phyloP scores from a whole-genome alignment of 257 asterid species.

The Nicotiana tomentosiformis region DNA sequence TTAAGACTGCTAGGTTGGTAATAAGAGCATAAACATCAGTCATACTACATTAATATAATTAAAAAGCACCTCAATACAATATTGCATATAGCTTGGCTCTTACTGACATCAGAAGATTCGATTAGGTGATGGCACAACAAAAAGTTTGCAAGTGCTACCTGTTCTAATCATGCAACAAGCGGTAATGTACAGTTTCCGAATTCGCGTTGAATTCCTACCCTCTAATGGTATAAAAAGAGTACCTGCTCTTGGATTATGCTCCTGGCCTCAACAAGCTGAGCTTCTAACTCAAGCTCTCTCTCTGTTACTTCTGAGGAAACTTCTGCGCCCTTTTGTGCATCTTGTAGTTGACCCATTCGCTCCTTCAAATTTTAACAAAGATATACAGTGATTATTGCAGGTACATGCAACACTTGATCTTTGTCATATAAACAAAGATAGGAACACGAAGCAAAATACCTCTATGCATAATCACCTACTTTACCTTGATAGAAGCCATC shows the following conservation, averaged over 20 bases:
- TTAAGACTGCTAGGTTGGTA: conserved; percentile 1
- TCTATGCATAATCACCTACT: not conserved
- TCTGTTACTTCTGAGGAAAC: conserved; percentile 85
- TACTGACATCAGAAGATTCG: not conserved
- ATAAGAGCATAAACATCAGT: not conserved
- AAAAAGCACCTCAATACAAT: not conserved
- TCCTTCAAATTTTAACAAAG: conserved; percentile 48
- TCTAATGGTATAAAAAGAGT: conserved; percentile 3
- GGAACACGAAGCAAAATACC: not conserved
- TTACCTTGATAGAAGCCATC: conserved; percentile 83
- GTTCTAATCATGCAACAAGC: not conserved
- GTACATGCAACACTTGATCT: not conserved
- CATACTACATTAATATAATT: not conserved
- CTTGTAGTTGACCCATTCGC: conserved; percentile 93
- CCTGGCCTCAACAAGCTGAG: conserved; percentile 99
- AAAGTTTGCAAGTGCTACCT: not conserved
- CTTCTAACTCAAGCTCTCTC: conserved; percentile 98
- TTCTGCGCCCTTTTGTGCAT: conserved; percentile 77
- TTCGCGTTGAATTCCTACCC: not conserved
- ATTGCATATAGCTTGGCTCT: not conserved
- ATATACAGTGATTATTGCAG: not conserved
- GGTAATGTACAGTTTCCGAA: not conserved
- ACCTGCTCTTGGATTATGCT: conserved; percentile 99
- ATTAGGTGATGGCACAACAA: not conserved
- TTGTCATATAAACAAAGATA: not conserved